Evolutionary conservation across 192 early-diverging fungal genomes (phyloP), one percentile per base, ranked within the genome.

Genomic region (Gamsiella multidivaricata): DNA sequence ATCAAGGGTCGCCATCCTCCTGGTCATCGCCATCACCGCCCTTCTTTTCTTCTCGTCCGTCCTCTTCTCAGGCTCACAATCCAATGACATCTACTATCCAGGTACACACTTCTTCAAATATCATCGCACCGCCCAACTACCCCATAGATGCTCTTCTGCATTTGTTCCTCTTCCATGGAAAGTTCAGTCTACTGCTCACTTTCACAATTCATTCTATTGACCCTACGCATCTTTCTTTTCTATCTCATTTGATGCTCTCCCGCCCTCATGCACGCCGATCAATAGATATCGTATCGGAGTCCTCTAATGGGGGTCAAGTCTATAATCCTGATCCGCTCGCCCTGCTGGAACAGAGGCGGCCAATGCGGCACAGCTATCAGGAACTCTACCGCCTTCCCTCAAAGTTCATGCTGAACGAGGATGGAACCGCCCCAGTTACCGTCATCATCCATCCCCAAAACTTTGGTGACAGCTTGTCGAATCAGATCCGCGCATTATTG

Each of bases 401-500:
- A 53, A 78, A 78, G 53, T 78, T 78, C 47, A 78, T 78, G 74
- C 64, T 78, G 14, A 70, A 75, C 4, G 63, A 64, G 25, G 54
- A 76, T 62, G 51, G 54, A 3, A 70, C 56, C 23, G 70, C 80
- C 9, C 52, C 75, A 15, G 71, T 82, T n/a, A 82, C 76, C 31
- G 70, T 79, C 55, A 80, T 84, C n/a, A 72, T 80, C 25, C 51
- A 75, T 31, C 61, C 65, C 20, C 49, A 70, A 20, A 61, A 82
- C 49, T 78, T 63, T 65, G 49, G 57, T 7, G 49, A 63, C 20
- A 54, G 51, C 41, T 50, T 84, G 1, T 57, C 72, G 25, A 49
- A 55, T 28, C 83, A 84, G 65, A 66, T 84, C 52, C 62, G 55
- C 12, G 61, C 83, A 4, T 49, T 84, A 10, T 9, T 79, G n/a